Base-by-base conservation (phyloP, 805 yeast genomes). In the Ogataea glucozyma region DNA sequence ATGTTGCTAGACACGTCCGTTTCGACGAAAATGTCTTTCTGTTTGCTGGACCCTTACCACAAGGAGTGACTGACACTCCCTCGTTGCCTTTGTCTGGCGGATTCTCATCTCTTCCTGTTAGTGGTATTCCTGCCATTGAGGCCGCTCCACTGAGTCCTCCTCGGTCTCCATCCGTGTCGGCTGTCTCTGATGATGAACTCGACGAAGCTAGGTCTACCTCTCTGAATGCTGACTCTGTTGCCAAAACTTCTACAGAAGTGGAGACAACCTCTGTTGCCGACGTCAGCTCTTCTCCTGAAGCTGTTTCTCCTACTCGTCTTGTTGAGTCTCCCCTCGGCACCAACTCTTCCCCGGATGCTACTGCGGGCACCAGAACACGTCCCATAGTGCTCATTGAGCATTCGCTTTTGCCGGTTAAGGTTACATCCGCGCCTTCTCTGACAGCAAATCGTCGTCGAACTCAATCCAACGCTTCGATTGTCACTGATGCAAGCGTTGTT, bases 1-100 rank as follows among this genome's bases (percentile, higher is more conserved):
- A 30, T 19, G 6, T 38, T 20, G 31, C 41, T 16, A n/a, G 33
- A 12, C 26, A 38, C 9, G 41, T 38, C 19, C 32, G 34, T 13
- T 38, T 38, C 14, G 26, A 14, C 13, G 23, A 31, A 17, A 18
- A 8, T 6, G 33, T 31, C 7, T 31, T 31, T 31, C 33, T 23
- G 4, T 18, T 31, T 31, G 33, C 13, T 31, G 23, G 7, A 8
- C 11, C 13, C 4, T 11, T 19, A 5, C 23, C 33, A 6, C 21
- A 8, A 14, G 14, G 12, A n/a, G 9, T 11, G 10, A n/a, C 13
- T 11, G 6, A 12, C 7, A 9, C 23, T 11, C 17, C n/a, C 13
- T 5, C 13, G 6, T 4, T 31, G 17, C 33, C 33, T 6, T 6
- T 5, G n/a, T 31, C 23, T 18, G 33, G 19, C n/a, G 23, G 7